Conservation (phyloP, 1,139 yeast genomes). For the Arxiozyma slooffiae region DNA sequence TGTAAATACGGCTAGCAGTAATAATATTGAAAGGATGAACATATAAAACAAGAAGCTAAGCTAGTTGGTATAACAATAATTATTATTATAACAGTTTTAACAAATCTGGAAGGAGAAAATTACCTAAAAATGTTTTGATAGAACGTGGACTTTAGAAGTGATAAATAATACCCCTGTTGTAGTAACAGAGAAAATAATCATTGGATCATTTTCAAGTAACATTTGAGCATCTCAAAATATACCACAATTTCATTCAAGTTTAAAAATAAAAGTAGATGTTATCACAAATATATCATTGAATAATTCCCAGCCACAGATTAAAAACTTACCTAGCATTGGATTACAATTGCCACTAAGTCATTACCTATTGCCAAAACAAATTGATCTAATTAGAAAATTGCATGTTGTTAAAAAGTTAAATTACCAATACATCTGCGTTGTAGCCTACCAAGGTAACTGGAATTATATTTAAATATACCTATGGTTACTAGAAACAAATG, state of each 20-base stretch:
- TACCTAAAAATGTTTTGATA: slow-evolving; percentile 73
- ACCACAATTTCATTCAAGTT: slow-evolving; percentile 1
- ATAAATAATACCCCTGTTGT: slow-evolving; percentile 62
- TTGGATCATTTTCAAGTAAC: slow-evolving; percentile 54
- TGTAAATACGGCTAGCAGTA: slow-evolving; percentile 7
- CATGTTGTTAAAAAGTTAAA: slow-evolving; percentile 68
- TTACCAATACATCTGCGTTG: slow-evolving; percentile 68
- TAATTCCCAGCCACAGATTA: neutral
- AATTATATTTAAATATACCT: slow-evolving; percentile 68
- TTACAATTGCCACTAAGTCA: slow-evolving; percentile 39
- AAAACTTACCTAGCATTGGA: slow-evolving; percentile 6
- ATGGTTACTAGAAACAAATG: too few relatives aligned
- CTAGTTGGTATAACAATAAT: slow-evolving; percentile 1
- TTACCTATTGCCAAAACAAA: slow-evolving; percentile 48
- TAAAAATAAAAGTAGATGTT: neutral
- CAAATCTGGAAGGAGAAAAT: slow-evolving; percentile 32
- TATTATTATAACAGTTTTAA: slow-evolving; percentile 13
- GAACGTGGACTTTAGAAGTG: slow-evolving; percentile 72
- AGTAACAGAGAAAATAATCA: slow-evolving; percentile 69
- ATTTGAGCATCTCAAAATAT: slow-evolving; percentile 40
- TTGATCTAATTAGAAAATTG: slow-evolving; percentile 55
- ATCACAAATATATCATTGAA: neutral
- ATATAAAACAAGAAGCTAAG: slow-evolving; percentile 32
- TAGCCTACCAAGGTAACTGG: slow-evolving; percentile 86
- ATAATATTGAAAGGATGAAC: slow-evolving; percentile 13